Percentiles rank a stretch among this genome's conserved stretches.
phyloP scores from a whole-genome alignment of 768 basidiomycete species.

The Naganishia randhawae region DNA sequence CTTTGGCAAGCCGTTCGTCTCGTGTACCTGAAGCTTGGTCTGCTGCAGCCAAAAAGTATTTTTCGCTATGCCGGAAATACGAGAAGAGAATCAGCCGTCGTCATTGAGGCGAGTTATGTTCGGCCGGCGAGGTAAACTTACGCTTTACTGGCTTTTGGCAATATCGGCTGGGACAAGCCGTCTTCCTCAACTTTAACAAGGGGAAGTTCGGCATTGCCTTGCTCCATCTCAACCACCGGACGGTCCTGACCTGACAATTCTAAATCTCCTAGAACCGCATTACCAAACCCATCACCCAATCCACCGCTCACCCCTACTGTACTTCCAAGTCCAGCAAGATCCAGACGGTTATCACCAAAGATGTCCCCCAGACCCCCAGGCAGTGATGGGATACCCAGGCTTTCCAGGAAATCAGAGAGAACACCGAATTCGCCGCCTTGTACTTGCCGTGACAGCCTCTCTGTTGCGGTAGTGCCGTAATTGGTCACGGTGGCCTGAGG shows the following conservation, averaged over 20 bases:
- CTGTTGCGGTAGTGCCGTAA: constrained; percentile 19
- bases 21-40: constrained; percentile 88
- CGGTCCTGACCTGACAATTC: constrained; percentile 2
- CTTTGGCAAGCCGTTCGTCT: constrained; percentile 80
- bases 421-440: constrained; percentile 31
- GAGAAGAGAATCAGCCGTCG: neutral
- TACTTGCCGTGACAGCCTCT: constrained; percentile 14
- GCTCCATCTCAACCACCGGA: neutral
- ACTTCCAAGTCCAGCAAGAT: constrained; percentile 1
- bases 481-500: constrained; percentile 17
- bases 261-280: neutral
- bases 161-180: neutral
- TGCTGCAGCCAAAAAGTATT: constrained; percentile 85
- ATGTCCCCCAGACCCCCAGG: constrained; percentile 31
- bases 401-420: constrained; percentile 29
- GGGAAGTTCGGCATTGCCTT: neutral
- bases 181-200: constrained; percentile 18
- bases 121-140: neutral
- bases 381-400: constrained; percentile 29
- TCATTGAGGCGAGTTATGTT: neutral
- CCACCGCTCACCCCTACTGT: neutral
- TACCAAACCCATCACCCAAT: neutral
- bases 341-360: constrained; percentile 10
- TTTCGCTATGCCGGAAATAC: constrained; percentile 64
- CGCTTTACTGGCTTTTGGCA: constrained; percentile 28